Conservation (phyloP, 169 alveolate genomes). For the Plasmodium ovale region DNA sequence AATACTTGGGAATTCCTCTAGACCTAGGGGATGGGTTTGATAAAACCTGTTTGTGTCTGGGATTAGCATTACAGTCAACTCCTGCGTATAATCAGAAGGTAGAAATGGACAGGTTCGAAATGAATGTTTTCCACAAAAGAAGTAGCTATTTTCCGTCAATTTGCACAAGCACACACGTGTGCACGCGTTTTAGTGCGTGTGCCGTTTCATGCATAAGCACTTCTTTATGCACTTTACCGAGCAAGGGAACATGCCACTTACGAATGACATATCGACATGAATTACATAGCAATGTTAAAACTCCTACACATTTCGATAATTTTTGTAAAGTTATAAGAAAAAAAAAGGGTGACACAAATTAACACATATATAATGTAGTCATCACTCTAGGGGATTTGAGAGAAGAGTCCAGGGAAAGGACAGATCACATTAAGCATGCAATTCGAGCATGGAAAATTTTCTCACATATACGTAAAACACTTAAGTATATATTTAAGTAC, state of each 20-base stretch:
- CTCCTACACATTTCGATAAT: constrained; percentile 73
- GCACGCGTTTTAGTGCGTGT: not conserved
- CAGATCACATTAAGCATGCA: not conserved
- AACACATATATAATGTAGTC: not conserved
- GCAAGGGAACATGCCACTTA: constrained; percentile 90
- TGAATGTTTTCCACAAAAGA: not conserved
- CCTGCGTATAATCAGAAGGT: constrained; percentile 69
- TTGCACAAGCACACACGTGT: not conserved
- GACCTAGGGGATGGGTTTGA: constrained; percentile 90
- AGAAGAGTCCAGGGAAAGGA: not conserved
- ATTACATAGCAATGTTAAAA: constrained; percentile 87
- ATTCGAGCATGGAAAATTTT: not conserved
- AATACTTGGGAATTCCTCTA: constrained; percentile 90
- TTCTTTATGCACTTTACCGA: constrained; percentile 77
- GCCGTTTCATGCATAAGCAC: no score
- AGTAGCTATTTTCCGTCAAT: not conserved
- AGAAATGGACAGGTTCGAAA: not conserved
- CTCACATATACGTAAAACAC: not conserved
- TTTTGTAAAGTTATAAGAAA: not conserved
- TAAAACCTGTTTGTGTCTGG: constrained; percentile 90
- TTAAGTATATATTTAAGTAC: constrained; percentile 12
- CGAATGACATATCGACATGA: constrained; percentile 91
- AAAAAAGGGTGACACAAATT: not conserved
- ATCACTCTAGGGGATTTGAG: not conserved
- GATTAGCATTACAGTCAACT: constrained; percentile 91